These are phyloP conservation scores for Solanum paucissectum DNA, from an alignment of 257 asterid species.

Conservation along the genomic window DNA sequence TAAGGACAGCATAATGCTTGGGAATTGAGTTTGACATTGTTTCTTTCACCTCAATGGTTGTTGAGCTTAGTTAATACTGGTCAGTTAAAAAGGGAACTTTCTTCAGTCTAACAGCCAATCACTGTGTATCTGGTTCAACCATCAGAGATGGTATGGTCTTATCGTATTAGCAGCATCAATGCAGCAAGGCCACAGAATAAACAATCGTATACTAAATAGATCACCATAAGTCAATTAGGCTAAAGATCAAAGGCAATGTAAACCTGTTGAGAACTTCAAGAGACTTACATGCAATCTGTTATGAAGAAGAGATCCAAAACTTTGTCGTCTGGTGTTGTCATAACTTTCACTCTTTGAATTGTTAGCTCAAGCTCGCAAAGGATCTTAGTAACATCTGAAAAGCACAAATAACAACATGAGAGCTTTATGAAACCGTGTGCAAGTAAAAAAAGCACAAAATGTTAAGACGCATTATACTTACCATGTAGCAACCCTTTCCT, in stretches of 20 bases:
- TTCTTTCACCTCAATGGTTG: neutral
- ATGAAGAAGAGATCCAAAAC: constrained; percentile 45
- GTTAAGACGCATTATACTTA: neutral
- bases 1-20: neutral
- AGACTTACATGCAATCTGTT: constrained; percentile 33
- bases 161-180: neutral
- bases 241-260: neutral
- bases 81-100: neutral
- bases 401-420: neutral
- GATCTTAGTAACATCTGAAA: constrained; percentile 36
- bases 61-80: neutral
- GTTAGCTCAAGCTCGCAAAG: constrained; percentile 35
- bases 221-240: neutral
- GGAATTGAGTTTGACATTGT: neutral
- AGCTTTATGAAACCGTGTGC: neutral
- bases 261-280: neutral
- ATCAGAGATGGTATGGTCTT: neutral
- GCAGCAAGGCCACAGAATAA: neutral
- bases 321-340: constrained; percentile 48
- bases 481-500: constrained; percentile 44
- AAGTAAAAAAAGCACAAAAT: neutral
- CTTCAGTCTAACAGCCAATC: neutral
- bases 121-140: neutral
- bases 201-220: neutral
- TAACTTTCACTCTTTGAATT: constrained; percentile 43